Conservation (phyloP, 352 stramenopile species). For the Saprolegnia parasitica region DNA sequence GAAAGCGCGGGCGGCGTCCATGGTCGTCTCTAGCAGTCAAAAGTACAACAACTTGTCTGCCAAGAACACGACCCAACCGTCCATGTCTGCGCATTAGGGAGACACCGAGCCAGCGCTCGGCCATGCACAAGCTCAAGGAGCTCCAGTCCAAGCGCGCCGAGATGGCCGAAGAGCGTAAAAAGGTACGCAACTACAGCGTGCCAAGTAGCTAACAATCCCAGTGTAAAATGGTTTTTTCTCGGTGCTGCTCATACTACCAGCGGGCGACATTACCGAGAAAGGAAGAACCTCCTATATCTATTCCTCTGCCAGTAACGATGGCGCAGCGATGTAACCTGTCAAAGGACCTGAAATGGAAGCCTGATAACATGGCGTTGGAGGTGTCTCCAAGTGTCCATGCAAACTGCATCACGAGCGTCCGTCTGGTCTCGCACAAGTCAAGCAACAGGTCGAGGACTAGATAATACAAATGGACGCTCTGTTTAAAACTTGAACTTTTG, state of each 20-base stretch:
- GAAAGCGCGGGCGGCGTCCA: constrained; percentile 6
- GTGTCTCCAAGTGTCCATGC: no score
- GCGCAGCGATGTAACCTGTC: no score
- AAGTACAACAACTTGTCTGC: neutral
- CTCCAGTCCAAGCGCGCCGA: constrained; percentile 65
- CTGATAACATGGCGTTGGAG: no score
- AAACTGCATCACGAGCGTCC: no score
- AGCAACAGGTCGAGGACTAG: no score
- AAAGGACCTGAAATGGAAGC: no score
- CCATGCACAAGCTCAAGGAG: constrained; percentile 64
- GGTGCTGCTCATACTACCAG: no score
- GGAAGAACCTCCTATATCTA: no score
- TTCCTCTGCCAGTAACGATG: no score
- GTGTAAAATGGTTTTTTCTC: neutral
- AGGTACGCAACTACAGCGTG: constrained; percentile 77
- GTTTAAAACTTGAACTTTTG: constrained; percentile 84
- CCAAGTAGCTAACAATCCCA: neutral
- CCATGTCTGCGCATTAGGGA: constrained; percentile 32
- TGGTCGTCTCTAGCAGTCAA: neutral
- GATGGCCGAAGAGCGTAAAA: constrained; percentile 71
- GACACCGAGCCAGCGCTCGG: constrained; percentile 53
- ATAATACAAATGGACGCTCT: neutral
- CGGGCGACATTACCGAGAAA: no score
- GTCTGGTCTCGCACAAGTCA: no score
- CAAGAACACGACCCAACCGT: neutral